phyloP scores from a whole-genome alignment of 345 rosid genomes.

The Eucalyptus erythrocorys region DNA sequence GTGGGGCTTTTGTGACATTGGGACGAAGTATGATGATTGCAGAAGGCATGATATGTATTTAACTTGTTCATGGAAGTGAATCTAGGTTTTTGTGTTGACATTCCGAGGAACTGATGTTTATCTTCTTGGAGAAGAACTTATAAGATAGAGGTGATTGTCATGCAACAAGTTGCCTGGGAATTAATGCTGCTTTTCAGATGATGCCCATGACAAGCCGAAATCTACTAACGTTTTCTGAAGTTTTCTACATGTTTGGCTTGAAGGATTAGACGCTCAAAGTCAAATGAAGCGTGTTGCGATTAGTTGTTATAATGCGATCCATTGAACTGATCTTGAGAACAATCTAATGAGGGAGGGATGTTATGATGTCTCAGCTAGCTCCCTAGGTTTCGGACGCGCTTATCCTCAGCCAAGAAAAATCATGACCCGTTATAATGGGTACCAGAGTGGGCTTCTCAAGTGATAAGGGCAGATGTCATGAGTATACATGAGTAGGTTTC shows the following conservation, averaged over 20 bases:
- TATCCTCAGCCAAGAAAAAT: neutral
- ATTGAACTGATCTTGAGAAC: neutral
- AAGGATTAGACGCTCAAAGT: neutral
- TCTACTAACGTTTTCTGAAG: fast-evolving
- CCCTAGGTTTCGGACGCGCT: neutral
- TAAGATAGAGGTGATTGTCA: neutral
- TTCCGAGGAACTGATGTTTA: neutral
- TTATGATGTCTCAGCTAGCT: neutral
- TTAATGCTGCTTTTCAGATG: neutral
- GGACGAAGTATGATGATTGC: neutral
- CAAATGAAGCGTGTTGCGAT: neutral
- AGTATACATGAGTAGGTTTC: neutral
- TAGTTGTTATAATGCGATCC: neutral
- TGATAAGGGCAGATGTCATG: neutral
- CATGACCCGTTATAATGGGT: neutral
- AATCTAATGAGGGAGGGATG: neutral
- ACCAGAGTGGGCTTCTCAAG: neutral
- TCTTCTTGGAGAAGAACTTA: neutral
- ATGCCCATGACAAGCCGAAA: neutral
- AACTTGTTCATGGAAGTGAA: neutral
- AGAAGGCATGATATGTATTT: neutral
- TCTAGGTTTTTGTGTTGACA: neutral
- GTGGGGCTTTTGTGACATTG: neutral
- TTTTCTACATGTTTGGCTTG: neutral
- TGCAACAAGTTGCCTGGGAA: neutral